Percentiles rank a stretch among this genome's conserved stretches.
These are phyloP conservation scores for Coemansia sp. DNA, from an alignment of 192 early-diverging fungal species.

Conservation along the genomic window DNA sequence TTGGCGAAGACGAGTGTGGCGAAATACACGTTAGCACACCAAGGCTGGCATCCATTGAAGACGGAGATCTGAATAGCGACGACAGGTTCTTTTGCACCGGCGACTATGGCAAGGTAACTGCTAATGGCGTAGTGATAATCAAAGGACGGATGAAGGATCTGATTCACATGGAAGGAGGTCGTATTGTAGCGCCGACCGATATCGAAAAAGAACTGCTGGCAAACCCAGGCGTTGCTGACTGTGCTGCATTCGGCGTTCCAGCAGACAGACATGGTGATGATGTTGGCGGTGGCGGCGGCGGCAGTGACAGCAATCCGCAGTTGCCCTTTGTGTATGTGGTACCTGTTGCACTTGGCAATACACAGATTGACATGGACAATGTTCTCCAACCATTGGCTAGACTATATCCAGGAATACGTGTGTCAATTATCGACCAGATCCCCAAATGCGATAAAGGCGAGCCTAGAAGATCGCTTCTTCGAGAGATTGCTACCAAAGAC, in stretches of 20 bases:
- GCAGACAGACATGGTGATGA: background rate
- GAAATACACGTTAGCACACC: slow-evolving; percentile 51
- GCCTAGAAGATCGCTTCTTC: slow-evolving; percentile 5
- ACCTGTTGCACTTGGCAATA: slow-evolving; percentile 13
- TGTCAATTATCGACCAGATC: slow-evolving; percentile 20
- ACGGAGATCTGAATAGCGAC: background rate
- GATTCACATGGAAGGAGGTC: slow-evolving; percentile 12
- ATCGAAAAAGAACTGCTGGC: slow-evolving; percentile 28
- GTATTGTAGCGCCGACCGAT: slow-evolving; percentile 23
- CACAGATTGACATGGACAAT: background rate
- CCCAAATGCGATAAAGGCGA: slow-evolving; percentile 23
- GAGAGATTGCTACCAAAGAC: background rate
- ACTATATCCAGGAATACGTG: slow-evolving; percentile 29
- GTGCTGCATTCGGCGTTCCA: slow-evolving; percentile 31
- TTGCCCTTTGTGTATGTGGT: slow-evolving; percentile 25
- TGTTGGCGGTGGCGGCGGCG: background rate
- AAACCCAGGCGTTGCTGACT: slow-evolving; percentile 29
- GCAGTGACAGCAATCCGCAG: slow-evolving; percentile 6
- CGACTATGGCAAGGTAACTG: slow-evolving; percentile 40
- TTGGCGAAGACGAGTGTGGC: slow-evolving; percentile 41
- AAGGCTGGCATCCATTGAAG: slow-evolving; percentile 13
- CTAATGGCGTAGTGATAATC: slow-evolving; percentile 41
- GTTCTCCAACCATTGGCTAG: slow-evolving; percentile 17
- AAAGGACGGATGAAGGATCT: slow-evolving; percentile 40
- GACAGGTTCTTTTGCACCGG: slow-evolving; percentile 39